Base-by-base conservation (phyloP, 257 asterid genomes). In the Forsythia suspensa region DNA sequence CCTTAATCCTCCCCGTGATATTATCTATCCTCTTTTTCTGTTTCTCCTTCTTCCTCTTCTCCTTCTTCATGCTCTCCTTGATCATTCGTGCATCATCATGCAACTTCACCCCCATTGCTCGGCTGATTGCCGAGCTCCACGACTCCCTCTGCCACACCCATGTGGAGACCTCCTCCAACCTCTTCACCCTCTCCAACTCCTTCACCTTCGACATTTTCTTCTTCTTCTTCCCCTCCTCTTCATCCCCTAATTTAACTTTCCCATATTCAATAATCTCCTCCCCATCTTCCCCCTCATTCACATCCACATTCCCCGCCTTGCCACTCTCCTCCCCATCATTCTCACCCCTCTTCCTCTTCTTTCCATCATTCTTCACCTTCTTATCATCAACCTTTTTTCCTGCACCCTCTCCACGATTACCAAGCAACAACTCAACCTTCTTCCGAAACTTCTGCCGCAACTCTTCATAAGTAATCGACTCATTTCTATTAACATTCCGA, bases 71-170 rank as follows among this genome's bases (percentile, higher is more conserved):
- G 77, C 95, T 95, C 87, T 89, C 96, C 88, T 84, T 93, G 75
- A 93, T 86, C 88, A 90, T 68, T 84, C 76, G 83, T 0, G 97
- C 88, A 46, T 93, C 84, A 40, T 95, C 97, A 20, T 91, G 98
- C 78, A 93, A 98, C 90, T 95, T 95, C 78, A 84, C 88, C 4
- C 99, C 98, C 95, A 87, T 88, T 5, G 98, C 99, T 81, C 94
- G 84, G 59, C 71, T 87, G 21, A 87, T 77, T 0, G 99, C 99
- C 6, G 92, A 86, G 84, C 83, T 93, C 99, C 99, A 93, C 46
- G 92, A 87, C 72, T 91, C 95, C 8, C 81, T 84, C 92, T 0
- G 97, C 98, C n/a, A 87, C 77, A 5, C 16, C 76, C 5, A 92
- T 89, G 70, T 91, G n/a, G n/a, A n/a, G n/a, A 74, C 89, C 91